phyloP scores from a whole-genome alignment of 257 asterid species.

The Knoxia roxburghii region DNA sequence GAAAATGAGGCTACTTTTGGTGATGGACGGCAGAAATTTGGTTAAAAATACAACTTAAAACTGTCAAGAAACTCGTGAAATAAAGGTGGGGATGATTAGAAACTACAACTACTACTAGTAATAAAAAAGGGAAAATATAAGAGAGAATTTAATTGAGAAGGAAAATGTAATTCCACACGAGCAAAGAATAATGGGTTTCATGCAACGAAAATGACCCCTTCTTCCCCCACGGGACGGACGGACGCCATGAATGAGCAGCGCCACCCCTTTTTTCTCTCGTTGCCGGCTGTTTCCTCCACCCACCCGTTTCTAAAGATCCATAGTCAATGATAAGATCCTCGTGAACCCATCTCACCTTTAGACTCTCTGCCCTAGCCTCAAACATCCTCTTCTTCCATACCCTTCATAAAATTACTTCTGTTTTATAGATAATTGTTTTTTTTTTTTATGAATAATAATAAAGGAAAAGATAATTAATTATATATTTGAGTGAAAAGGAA shows the following conservation, averaged over 20 bases:
- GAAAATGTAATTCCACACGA: slow-evolving; percentile 49
- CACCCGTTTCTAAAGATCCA: slow-evolving; percentile 3
- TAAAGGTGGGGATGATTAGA: slow-evolving; percentile 17
- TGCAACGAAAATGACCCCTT: slow-evolving; percentile 15
- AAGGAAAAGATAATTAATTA: no score
- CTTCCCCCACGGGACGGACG: background rate
- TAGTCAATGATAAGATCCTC: slow-evolving; percentile 21
- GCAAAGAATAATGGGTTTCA: slow-evolving; percentile 55
- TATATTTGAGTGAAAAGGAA: no score
- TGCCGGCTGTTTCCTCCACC: slow-evolving; percentile 6
- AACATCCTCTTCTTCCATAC: no score
- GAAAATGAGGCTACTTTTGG: slow-evolving; percentile 19
- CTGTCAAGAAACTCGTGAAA: slow-evolving; percentile 57
- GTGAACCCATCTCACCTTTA: slow-evolving; percentile 16
- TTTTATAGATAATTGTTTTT: no score
- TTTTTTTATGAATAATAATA: no score
- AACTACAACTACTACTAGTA: slow-evolving; percentile 12
- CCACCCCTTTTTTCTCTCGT: background rate
- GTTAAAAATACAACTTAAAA: background rate
- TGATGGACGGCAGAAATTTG: slow-evolving; percentile 29
- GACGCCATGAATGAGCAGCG: background rate
- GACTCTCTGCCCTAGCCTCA: background rate
- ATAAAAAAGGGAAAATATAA: background rate
- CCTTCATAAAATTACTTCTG: background rate
- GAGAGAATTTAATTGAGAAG: slow-evolving; percentile 17